Conservation (phyloP, 2,329 filamentous ascomycete genomes). For the Emmonsiellopsis sp. region DNA sequence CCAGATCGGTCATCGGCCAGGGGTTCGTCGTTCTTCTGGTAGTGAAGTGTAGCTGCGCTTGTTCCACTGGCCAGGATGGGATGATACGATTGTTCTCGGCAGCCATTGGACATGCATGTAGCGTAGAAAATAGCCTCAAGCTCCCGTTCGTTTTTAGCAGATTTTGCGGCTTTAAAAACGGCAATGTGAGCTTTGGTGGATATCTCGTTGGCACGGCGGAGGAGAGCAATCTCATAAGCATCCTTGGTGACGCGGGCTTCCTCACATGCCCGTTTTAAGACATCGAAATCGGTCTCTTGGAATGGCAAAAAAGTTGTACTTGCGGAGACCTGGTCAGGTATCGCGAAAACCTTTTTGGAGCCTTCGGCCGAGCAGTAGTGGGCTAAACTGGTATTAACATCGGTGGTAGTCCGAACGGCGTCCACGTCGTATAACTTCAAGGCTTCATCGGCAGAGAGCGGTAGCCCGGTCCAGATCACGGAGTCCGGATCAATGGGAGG, state of each 20-base stretch:
- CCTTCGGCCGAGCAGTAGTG: slow-evolving; percentile 30
- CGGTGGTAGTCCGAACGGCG: slow-evolving; percentile 59
- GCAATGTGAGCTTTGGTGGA: slow-evolving; percentile 67
- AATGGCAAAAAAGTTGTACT: slow-evolving; percentile 63
- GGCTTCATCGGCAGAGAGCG: slow-evolving; percentile 66
- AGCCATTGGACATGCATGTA: slow-evolving; percentile 61
- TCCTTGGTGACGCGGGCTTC: slow-evolving; percentile 73
- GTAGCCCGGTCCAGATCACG: slow-evolving; percentile 89
- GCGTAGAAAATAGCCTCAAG: slow-evolving; percentile 69
- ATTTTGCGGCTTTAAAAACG: slow-evolving; percentile 55
- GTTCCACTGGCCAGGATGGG: slow-evolving; percentile 77
- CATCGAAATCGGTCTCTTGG: slow-evolving; percentile 50
- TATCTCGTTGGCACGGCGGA: slow-evolving; percentile 71
- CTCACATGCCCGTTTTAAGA: slow-evolving; percentile 65
- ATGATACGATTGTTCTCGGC: slow-evolving; percentile 72
- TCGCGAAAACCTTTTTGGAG: slow-evolving; percentile 58
- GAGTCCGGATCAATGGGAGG: slow-evolving; percentile 77
- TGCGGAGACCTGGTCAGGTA: slow-evolving; percentile 66
- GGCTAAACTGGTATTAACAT: slow-evolving; percentile 65
- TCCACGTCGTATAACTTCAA: slow-evolving; percentile 72
- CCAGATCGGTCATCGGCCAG: slow-evolving; percentile 44
- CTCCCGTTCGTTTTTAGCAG: slow-evolving; percentile 67
- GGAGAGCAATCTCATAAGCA: slow-evolving; percentile 71
- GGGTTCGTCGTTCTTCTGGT: slow-evolving; percentile 66
- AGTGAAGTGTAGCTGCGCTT: slow-evolving; percentile 83